phyloP scores from a whole-genome alignment of 176 grass and related monocot species.

The Carex myosuroides region DNA sequence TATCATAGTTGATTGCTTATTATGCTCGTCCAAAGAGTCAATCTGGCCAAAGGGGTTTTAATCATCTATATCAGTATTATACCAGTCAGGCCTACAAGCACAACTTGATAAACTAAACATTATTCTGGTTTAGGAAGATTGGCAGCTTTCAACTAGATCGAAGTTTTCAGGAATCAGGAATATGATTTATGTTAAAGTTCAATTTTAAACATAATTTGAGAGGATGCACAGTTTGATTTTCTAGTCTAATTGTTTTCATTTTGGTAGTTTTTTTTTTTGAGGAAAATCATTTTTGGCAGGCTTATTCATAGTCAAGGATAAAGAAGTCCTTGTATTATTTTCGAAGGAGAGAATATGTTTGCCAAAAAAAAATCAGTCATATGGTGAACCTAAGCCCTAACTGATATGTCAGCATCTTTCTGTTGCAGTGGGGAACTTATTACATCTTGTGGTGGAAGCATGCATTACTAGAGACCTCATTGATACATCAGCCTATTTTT shows the following conservation, averaged over 20 bases:
- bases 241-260: constrained; percentile 20
- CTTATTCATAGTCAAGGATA: constrained; percentile 12
- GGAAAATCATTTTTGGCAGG: constrained; percentile 12
- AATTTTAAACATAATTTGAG: background rate
- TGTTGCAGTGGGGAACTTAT: constrained; percentile 58
- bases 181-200: background rate
- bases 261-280: constrained; percentile 1
- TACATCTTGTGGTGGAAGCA: constrained; percentile 80
- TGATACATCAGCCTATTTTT: constrained; percentile 81
- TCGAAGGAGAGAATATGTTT: background rate
- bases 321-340: background rate
- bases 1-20: background rate
- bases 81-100: background rate
- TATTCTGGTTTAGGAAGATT: background rate
- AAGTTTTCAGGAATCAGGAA: background rate
- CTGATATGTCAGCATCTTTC: constrained; percentile 7
- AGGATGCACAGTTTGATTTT: background rate
- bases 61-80: background rate
- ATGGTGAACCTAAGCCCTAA: background rate
- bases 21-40: background rate
- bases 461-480: constrained; percentile 74
- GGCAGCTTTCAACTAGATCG: background rate
- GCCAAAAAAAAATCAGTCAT: background rate
- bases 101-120: background rate
- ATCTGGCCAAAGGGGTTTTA: background rate